Conservation (phyloP, 1,139 yeast genomes). For the Groenewaldozyma auringiensis region DNA sequence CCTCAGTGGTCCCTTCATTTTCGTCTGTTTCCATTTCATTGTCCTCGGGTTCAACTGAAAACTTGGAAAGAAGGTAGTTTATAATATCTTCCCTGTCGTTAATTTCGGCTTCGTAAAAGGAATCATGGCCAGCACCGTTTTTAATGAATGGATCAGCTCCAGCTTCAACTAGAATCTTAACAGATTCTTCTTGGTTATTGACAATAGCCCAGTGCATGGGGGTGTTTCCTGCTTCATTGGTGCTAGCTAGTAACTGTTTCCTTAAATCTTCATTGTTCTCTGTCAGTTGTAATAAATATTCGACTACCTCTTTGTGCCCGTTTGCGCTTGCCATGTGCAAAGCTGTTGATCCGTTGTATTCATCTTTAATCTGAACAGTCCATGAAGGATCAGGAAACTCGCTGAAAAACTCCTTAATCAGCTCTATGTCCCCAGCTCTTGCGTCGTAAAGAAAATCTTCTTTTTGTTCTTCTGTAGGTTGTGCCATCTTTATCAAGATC, state of each 20-base stretch:
- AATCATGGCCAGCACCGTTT: constrained; percentile 71
- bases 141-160: constrained; percentile 78
- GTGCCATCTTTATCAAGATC: constrained; percentile 15
- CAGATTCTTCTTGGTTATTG: constrained; percentile 74
- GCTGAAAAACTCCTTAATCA: constrained; percentile 58
- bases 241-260: constrained; percentile 45
- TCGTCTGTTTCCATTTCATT: constrained; percentile 36
- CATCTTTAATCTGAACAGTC: constrained; percentile 46
- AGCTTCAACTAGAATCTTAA: constrained; percentile 60
- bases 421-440: constrained; percentile 77
- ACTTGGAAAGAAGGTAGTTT: constrained; percentile 62
- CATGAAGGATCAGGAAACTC: constrained; percentile 8
- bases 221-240: constrained; percentile 81
- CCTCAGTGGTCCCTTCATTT: constrained; percentile 7
- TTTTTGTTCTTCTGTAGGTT: constrained; percentile 52
- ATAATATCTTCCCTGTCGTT: constrained; percentile 40
- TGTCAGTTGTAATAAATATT: constrained; percentile 49
- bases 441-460: constrained; percentile 77
- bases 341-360: constrained; percentile 61
- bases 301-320: constrained; percentile 69
- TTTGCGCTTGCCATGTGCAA: constrained; percentile 94
- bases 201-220: constrained; percentile 94
- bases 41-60: constrained; percentile 58
- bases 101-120: constrained; percentile 82
- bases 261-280: constrained; percentile 31